Conservation (phyloP, 805 yeast species). For the Metschnikowia corniflorae region DNA sequence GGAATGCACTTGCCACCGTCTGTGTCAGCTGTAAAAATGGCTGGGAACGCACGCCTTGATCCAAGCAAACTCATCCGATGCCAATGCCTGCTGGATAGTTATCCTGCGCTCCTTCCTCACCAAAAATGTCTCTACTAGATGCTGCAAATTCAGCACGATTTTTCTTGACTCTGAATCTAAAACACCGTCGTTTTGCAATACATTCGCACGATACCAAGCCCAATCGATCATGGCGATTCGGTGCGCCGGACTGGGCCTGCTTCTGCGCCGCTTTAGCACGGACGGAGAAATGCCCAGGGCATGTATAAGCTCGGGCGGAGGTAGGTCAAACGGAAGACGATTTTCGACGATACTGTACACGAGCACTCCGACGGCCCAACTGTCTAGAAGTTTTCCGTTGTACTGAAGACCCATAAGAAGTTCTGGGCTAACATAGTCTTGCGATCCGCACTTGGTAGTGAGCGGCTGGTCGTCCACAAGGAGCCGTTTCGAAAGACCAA, state of each 20-base stretch:
- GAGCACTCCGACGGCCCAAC: constrained; percentile 96
- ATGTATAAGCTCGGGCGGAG: constrained; percentile 47
- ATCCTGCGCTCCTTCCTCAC: constrained; percentile 37
- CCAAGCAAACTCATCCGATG: constrained; percentile 23
- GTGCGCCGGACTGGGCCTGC: constrained; percentile 65
- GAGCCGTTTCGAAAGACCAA: constrained; percentile 78
- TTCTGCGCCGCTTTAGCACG: constrained; percentile 40
- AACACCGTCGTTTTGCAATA: constrained; percentile 7
- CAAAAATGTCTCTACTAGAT: constrained; percentile 30
- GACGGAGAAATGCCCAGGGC: constrained; percentile 35
- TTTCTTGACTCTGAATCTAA: constrained; percentile 8
- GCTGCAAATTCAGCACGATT: constrained; percentile 20
- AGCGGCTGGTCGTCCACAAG: constrained; percentile 59
- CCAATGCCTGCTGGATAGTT: constrained; percentile 19
- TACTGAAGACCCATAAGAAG: constrained; percentile 84
- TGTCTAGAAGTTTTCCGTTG: constrained; percentile 86
- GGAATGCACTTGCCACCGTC: too few relatives aligned
- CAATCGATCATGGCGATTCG: constrained; percentile 90
- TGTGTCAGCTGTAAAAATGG: constrained; percentile 5
- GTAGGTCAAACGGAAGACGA: constrained; percentile 87
- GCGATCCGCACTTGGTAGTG: constrained; percentile 91
- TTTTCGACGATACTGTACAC: constrained; percentile 81
- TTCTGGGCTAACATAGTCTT: constrained; percentile 95
- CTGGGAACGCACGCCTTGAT: constrained; percentile 21
- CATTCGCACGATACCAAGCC: constrained; percentile 62